A percentile compares a stretch with the other conserved stretches of the same genome.
These are phyloP conservation scores for Heteromeles arbutifolia DNA, from an alignment of 306 rosid species.

Conservation along the genomic window DNA sequence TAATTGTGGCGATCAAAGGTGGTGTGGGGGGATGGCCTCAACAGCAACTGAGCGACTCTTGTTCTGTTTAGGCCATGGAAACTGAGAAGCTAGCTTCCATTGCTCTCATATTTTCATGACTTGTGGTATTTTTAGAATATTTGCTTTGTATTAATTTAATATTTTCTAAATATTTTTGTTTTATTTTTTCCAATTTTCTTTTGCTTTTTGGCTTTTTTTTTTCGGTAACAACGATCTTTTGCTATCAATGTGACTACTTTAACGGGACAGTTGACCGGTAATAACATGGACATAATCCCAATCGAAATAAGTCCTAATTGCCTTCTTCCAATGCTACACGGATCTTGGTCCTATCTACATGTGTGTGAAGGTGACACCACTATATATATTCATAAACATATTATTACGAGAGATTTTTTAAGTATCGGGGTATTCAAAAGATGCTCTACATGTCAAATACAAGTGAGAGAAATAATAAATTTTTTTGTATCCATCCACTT, in stretches of 20 bases:
- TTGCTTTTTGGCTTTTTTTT: background rate
- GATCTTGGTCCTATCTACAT: background rate
- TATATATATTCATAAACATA: background rate
- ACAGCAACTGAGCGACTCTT: constrained; percentile 29
- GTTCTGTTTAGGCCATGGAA: constrained; percentile 48
- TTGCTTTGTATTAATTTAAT: background rate
- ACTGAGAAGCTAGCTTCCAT: constrained; percentile 26
- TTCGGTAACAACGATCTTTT: constrained; percentile 56
- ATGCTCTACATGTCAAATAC: no score
- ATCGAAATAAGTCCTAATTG: constrained; percentile 8
- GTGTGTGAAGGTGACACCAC: background rate
- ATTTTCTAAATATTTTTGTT: background rate
- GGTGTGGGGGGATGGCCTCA: constrained; percentile 38
- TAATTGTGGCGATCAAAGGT: background rate
- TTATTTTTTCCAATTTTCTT: background rate
- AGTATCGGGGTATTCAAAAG: background rate
- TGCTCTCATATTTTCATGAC: constrained; percentile 26
- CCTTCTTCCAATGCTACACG: background rate
- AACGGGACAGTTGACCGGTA: constrained; percentile 64
- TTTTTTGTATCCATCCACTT: no score
- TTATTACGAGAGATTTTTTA: no score
- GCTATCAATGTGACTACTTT: constrained; percentile 41
- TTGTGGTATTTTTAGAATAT: constrained; percentile 27
- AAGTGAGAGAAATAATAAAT: no score
- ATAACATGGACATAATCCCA: constrained; percentile 14